phyloP scores from a whole-genome alignment of 345 rosid species.

The Brassica napus region Da-Ae NC_063439.1:407001-407500 shows the following conservation, averaged over 20 bases:
- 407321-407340: background rate
- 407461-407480: background rate
- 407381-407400: background rate
- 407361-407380: background rate
- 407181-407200: background rate
- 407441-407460: background rate
- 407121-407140: background rate
- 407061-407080: background rate
- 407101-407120: constrained; percentile 36
- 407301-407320: background rate
- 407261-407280: background rate
- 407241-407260: background rate
- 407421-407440: too few relatives aligned
- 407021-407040: constrained; percentile 8
- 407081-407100: constrained; percentile 24
- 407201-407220: background rate
- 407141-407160: background rate
- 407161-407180: background rate
- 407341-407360: background rate
- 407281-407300: background rate
- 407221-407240: background rate
- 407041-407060: background rate
- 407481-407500: too few relatives aligned
- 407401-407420: background rate
- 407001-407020: background rate